Conservation (phyloP, 2,329 filamentous ascomycete genomes). For the Colletotrichum incanum region DNA sequence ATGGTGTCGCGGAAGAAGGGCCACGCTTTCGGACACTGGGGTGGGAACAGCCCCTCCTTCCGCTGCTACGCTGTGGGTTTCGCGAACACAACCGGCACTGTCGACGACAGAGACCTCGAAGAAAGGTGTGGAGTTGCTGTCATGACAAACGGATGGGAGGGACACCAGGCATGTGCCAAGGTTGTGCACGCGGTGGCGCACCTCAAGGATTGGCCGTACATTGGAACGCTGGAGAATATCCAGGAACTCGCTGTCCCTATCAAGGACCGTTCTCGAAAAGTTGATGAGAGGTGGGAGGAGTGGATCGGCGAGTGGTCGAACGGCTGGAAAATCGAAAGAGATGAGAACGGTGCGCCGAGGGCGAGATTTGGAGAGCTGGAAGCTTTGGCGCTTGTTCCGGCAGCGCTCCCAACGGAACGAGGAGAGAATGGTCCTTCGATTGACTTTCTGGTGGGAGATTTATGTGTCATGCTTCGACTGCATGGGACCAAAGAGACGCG, state of each 20-base stretch:
- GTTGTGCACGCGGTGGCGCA: conserved; percentile 22
- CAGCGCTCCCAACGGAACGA: conserved; percentile 16
- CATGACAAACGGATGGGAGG: conserved; percentile 45
- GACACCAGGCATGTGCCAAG: conserved; percentile 21
- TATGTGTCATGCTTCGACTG: conserved; percentile 27
- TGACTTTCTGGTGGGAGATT: conserved; percentile 14
- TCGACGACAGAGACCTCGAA: conserved; percentile 13
- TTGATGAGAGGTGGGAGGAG: conserved; percentile 1
- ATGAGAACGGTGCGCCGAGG: background rate
- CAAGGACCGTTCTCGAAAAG: background rate
- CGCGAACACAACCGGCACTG: conserved; percentile 20
- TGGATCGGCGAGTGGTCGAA: conserved; percentile 26
- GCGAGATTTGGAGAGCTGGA: conserved; percentile 18
- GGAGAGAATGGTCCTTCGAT: conserved; percentile 10
- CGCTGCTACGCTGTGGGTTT: conserved; percentile 42
- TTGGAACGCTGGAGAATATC: conserved; percentile 21
- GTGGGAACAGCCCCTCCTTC: conserved; percentile 44
- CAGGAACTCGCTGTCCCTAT: conserved; percentile 22
- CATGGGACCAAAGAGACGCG: background rate
- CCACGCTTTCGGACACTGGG: conserved; percentile 43
- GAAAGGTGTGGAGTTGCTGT: conserved; percentile 43
- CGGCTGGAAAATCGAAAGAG: conserved; percentile 16
- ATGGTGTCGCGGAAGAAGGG: conserved; percentile 29
- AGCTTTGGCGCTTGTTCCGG: conserved; percentile 12
- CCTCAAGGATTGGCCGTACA: conserved; percentile 35